Evolutionary conservation across 148 eudicot species (phyloP).

Genomic region (Oxyria digyna): DNA sequence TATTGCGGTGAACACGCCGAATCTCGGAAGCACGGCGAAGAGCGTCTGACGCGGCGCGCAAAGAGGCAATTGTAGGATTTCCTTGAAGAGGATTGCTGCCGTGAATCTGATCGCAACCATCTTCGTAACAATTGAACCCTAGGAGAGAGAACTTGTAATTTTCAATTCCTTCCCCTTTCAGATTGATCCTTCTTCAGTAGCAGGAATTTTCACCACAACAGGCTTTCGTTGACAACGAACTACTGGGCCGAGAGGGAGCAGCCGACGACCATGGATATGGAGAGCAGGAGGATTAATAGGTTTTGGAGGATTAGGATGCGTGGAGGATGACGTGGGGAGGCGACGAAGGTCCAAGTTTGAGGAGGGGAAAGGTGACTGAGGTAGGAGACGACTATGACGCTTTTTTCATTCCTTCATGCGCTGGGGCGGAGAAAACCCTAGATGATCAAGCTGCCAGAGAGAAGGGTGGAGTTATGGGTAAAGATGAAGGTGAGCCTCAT

Average conservation of each 20-base stretch:
- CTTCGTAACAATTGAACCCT: neutral
- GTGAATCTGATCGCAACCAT: slow-evolving; percentile 45
- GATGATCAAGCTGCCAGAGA: too few species aligned
- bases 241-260: slow-evolving; percentile 44
- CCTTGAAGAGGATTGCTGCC: slow-evolving; percentile 21
- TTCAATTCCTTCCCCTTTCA: too few species aligned
- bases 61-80: slow-evolving; percentile 20
- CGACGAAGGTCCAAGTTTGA: slow-evolving; percentile 15
- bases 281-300: slow-evolving; percentile 63
- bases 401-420: too few species aligned
- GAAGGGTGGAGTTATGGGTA: too few species aligned
- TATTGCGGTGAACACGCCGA: too few species aligned
- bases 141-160: too few species aligned
- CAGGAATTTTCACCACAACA: neutral
- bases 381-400: slow-evolving; percentile 38
- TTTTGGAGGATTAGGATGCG: slow-evolving; percentile 39
- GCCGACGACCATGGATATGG: slow-evolving; percentile 48
- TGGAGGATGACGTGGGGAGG: slow-evolving; percentile 34
- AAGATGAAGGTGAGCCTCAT: too few species aligned
- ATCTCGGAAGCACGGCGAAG: slow-evolving; percentile 9
- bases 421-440: too few species aligned
- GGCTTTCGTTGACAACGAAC: neutral
- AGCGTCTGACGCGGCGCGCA: slow-evolving; percentile 6
- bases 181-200: neutral
- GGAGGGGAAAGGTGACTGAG: slow-evolving; percentile 47